A percentile compares a stretch with the other conserved stretches of the same genome.
These are phyloP conservation scores for Xylariomycetidae sp. DNA, from an alignment of 2,329 filamentous ascomycete genomes.

Conservation along the genomic window DNA sequence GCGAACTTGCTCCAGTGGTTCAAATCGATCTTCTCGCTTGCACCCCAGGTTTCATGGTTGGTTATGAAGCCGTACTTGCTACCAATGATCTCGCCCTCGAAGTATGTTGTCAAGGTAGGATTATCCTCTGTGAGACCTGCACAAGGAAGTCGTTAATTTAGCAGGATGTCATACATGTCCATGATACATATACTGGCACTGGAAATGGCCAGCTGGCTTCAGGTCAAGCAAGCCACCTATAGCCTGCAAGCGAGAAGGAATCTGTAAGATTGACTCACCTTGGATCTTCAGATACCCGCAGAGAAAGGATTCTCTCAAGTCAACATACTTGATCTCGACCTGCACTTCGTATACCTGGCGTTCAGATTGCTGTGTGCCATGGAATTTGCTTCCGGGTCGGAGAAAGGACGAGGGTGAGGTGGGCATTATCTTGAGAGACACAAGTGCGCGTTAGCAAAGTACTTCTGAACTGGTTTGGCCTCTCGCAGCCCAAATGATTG, in stretches of 20 bases:
- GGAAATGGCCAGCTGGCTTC: too few species aligned
- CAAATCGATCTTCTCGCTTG: slow-evolving; percentile 83
- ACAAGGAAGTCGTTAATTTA: slow-evolving; percentile 3
- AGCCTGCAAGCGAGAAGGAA: too few species aligned
- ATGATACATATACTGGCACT: too few species aligned
- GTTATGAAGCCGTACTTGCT: slow-evolving; percentile 93
- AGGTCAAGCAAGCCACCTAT: too few species aligned
- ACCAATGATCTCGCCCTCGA: slow-evolving; percentile 96
- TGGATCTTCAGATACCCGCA: slow-evolving; percentile 95
- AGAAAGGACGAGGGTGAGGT: slow-evolving; percentile 82
- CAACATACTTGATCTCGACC: slow-evolving; percentile 94
- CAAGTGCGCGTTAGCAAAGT: too few species aligned
- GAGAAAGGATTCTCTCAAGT: slow-evolving; percentile 88
- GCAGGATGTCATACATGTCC: too few species aligned
- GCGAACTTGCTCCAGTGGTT: slow-evolving; percentile 90
- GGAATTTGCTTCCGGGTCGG: slow-evolving; percentile 81
- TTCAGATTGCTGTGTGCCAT: slow-evolving; percentile 89
- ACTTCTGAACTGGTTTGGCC: too few species aligned
- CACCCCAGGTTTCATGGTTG: slow-evolving; percentile 84
- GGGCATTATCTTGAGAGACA: slow-evolving; percentile 57
- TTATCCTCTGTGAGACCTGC: slow-evolving; percentile 90
- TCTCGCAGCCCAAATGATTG: slow-evolving; percentile 1
- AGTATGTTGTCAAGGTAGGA: slow-evolving; percentile 95
- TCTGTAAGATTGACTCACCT: slow-evolving; percentile 53
- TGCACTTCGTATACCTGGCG: slow-evolving; percentile 91